Evolutionary conservation across 306 rosid genomes (phyloP), one percentile per base, ranked within the genome.

Genomic region (Canavalia gladiata): DNA sequence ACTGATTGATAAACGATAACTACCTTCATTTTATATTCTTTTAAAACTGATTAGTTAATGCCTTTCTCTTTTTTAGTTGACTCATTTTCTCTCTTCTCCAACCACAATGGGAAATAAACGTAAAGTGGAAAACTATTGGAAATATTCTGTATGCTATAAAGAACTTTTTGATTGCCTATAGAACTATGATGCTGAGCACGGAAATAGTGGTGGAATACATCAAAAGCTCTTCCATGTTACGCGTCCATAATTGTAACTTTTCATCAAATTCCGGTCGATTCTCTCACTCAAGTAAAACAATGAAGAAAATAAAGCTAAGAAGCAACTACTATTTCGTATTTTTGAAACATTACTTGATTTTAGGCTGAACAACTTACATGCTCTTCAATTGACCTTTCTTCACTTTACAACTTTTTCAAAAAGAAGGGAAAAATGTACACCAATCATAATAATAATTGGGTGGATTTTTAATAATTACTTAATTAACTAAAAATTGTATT

Each of bases 121-220:
- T 37, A 37, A 35, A 37, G 69, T 37, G 47, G 47, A 63, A 29
- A 35, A 64, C 46, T 64, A 64, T 62, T 64, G 69, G 47, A 35
- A 34, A 5, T 45, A 31, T 62, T 62, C 1, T 62, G 63, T 28
- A 31, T 18, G 29, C 12, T 31, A 8, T 60, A 60, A 62, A 37
- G 69, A 37, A 13, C 31, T 64, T 62, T 13, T 34, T 62, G 28
- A 13, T 51, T 70, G 50, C 41, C n/a, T 49, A 64, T 33, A 76
- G 64, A 62, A 31, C 1, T 33, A n/a, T 45, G 13, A 28, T 37
- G 63, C 2, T 35, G n/a, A 4, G 31, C 74, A 47, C 1, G 51
- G 34, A 71, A 62, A 72, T 43, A 35, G 68, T 63, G 33, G 13
- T 29, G 39, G 62, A 9, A 34, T 57, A 25, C 33, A 28, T 65